Percentiles rank a stretch among this genome's conserved stretches.
These are phyloP conservation scores for Kwoniella pini DNA, from an alignment of 768 basidiomycete species.

Conservation along the genomic window DNA sequence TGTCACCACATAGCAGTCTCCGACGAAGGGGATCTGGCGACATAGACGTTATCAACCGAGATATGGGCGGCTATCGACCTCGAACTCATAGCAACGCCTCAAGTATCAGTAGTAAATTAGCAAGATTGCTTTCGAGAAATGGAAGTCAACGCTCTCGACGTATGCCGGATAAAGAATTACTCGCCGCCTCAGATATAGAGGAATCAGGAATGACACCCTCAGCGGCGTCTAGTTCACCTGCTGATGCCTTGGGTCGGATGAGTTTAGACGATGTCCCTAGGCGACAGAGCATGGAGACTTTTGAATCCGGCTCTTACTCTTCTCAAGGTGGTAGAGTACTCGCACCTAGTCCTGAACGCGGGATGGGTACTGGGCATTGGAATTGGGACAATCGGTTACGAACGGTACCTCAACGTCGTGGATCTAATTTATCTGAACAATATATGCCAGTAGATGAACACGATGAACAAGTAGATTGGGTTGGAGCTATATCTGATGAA, in stretches of 20 bases:
- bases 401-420: slow-evolving; percentile 9
- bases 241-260: slow-evolving; percentile 16
- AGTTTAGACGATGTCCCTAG: slow-evolving; percentile 22
- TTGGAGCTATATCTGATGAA: slow-evolving; percentile 43
- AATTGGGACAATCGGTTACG: slow-evolving; percentile 26
- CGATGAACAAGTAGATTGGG: slow-evolving; percentile 49
- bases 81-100: slow-evolving; percentile 49
- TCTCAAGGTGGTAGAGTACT: slow-evolving; percentile 12
- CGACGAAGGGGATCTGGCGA: slow-evolving; percentile 37
- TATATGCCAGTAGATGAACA: slow-evolving; percentile 20
- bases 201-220: slow-evolving; percentile 18
- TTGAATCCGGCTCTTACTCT: slow-evolving; percentile 28
- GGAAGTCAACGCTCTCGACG: slow-evolving; percentile 30
- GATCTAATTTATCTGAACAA: slow-evolving; percentile 30
- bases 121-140: slow-evolving; percentile 34
- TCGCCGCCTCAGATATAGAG: slow-evolving; percentile 15
- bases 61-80: slow-evolving; percentile 3
- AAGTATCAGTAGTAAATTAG: slow-evolving; percentile 43
- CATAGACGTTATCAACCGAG: slow-evolving; percentile 31
- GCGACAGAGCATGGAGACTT: slow-evolving; percentile 20
- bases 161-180: slow-evolving; percentile 10
- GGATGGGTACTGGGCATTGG: slow-evolving; percentile 2
- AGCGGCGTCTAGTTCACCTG: slow-evolving; percentile 14
- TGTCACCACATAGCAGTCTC: slow-evolving; percentile 32
- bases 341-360: slow-evolving; percentile 23